These are phyloP conservation scores for Solanum neorickii DNA, from an alignment of 257 asterid species.

Conservation along the genomic window DNA sequence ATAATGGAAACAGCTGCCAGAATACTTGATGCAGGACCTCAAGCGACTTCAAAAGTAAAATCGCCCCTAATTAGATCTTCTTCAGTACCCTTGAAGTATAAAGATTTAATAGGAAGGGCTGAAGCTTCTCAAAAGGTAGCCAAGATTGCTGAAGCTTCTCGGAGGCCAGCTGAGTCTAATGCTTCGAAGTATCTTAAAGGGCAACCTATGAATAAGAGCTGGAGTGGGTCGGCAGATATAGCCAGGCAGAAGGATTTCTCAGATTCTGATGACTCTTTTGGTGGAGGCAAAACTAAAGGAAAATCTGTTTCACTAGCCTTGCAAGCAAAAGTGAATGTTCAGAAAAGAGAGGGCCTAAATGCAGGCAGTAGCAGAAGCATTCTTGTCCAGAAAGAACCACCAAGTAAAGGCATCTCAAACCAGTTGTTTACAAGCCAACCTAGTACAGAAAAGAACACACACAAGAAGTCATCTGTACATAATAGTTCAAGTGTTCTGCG, in stretches of 20 bases:
- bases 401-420: conserved; percentile 25
- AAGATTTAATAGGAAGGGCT: conserved; percentile 64
- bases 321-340: conserved; percentile 85
- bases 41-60: conserved; percentile 27
- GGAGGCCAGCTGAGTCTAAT: conserved; percentile 29
- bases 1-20: conserved; percentile 92
- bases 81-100: conserved; percentile 48
- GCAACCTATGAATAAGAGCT: conserved; percentile 32
- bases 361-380: conserved; percentile 11
- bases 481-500: conserved; percentile 39
- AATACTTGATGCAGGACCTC: conserved; percentile 52
- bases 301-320: conserved; percentile 81
- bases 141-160: conserved; percentile 35
- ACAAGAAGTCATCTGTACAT: conserved; percentile 31
- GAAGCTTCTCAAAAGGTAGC: conserved; percentile 39
- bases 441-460: conserved; percentile 22
- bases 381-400: conserved; percentile 29
- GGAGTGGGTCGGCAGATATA: conserved; percentile 33
- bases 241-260: conserved; percentile 14
- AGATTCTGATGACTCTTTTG: conserved; percentile 32
- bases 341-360: conserved; percentile 56
- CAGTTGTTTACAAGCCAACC: conserved; percentile 36
- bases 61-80: conserved; percentile 43
- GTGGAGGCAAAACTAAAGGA: conserved; percentile 27
- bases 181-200: conserved; percentile 32